Base-by-base conservation (phyloP, 2,329 filamentous ascomycete genomes). In the Anthostomella pinea region DNA sequence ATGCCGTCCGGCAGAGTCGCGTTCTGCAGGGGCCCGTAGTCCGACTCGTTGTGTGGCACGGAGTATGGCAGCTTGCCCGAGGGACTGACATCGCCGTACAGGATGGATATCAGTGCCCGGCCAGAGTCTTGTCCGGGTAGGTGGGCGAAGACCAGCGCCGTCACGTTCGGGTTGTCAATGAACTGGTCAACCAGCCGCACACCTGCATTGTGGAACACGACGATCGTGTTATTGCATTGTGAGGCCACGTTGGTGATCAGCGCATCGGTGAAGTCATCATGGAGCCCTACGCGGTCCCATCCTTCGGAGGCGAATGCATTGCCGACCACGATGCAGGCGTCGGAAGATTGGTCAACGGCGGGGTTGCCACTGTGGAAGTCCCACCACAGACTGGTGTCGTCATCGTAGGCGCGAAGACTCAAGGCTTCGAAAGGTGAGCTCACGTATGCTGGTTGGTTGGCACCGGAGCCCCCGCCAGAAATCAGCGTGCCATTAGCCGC, bases 31-130 rank as follows among this genome's bases (percentile, higher is more conserved):
- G 63, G 58, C 17, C 67, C 67, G 39, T 71, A 76, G 51, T 77
- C 73, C 3, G 54, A 57, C 14, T 63, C 55, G 13, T 61, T 61
- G 54, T 68, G 70, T 16, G 67, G 72, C 17, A 77, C 72, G 1
- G 73, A 74, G 51, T 72, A 75, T 3, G 68, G 66, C 30, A 74
- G 57, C 50, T 72, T 70, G 23, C 70, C 70, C 10, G 62, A 68
- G 3, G 70, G 70, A 25, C 59, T 64, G 5, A 57, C 58, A 5
- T 62, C 56, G 30, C 85, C 85, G 59, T 86, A 89, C n/a, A 89
- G 72, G 22, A 89, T 71, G 51, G 87, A 83, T 2, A 79, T 78
- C 30, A 89, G 73, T 4, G 83, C 76, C 51, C 87, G 86, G 7
- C 85, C 85, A 41, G 76, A 83, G 63, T 90, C 81, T 72, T 54